A percentile compares a stretch with the other conserved stretches of the same genome.
Evolutionary conservation across 78 protist species (phyloP).

Genomic region (Chrysochromulina parva): DNA sequence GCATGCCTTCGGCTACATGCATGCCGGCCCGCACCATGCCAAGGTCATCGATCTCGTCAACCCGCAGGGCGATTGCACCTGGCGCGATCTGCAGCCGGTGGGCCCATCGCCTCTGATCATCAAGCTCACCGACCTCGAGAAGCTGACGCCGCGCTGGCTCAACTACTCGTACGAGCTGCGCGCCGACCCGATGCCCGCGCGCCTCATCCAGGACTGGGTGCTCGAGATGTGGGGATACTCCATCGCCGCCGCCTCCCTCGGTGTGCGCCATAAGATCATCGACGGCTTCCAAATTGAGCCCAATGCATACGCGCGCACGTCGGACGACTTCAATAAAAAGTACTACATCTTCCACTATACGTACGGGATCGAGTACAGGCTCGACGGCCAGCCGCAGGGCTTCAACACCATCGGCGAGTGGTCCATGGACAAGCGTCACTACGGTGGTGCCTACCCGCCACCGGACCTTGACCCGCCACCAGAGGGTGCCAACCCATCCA

Average conservation of each 20-base stretch:
- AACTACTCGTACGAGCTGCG: not conserved
- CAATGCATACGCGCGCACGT: not conserved
- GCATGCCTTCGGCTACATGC: conserved; percentile 11
- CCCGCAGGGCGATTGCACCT: not conserved
- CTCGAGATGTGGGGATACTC: conserved; percentile 25
- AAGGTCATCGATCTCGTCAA: not conserved
- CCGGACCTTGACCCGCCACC: conserved; percentile 3
- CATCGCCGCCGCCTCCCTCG: not conserved
- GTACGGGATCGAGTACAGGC: conserved; percentile 18
- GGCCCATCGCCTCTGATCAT: conserved; percentile 8
- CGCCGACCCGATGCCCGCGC: not conserved
- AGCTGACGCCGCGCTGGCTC: not conserved
- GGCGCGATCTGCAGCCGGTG: not conserved
- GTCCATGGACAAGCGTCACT: conserved; percentile 19
- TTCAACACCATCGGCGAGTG: conserved; percentile 18
- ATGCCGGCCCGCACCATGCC: not conserved
- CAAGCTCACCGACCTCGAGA: not conserved
- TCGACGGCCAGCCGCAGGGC: not conserved
- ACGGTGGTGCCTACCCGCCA: conserved; percentile 24
- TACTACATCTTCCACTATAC: not conserved
- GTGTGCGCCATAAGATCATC: not conserved
- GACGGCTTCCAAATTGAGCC: not conserved
- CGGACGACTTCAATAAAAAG: not conserved
- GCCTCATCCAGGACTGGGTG: conserved; percentile 1
- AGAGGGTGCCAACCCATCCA: not conserved